Conservation (phyloP, 352 stramenopile genomes). For the Phytophthora macrochlamydospora region DNA sequence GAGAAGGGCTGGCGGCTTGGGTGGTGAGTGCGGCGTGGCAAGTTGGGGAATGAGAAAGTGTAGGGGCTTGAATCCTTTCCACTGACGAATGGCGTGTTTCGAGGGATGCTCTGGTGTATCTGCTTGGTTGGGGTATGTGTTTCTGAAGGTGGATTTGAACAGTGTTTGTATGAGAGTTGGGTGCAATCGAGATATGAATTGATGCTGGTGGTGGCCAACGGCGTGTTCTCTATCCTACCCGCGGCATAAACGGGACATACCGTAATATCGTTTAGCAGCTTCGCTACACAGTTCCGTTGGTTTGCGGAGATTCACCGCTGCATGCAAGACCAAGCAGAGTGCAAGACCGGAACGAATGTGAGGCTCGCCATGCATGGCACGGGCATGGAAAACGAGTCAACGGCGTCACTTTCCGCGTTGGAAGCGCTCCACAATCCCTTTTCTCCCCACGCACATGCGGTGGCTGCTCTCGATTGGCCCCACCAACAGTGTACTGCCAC, state of each 20-base stretch:
- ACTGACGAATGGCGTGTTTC: slow-evolving; percentile 31
- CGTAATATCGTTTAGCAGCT: slow-evolving; percentile 9
- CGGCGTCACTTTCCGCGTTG: slow-evolving; percentile 21
- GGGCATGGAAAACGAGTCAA: slow-evolving; percentile 8
- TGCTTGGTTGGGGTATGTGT: neutral
- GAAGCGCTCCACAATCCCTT: neutral
- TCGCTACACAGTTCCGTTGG: slow-evolving; percentile 1
- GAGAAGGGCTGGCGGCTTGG: slow-evolving; percentile 7
- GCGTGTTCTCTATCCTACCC: slow-evolving; percentile 16
- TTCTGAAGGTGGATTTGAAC: neutral
- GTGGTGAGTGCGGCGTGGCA: slow-evolving; percentile 9
- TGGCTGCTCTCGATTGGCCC: slow-evolving; percentile 21
- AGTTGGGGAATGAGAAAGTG: slow-evolving; percentile 29
- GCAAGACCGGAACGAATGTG: neutral
- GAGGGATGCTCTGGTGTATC: slow-evolving; percentile 3
- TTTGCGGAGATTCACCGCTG: slow-evolving; percentile 8
- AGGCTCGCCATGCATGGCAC: slow-evolving; percentile 9
- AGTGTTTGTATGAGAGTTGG: too few species aligned
- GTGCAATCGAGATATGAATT: too few species aligned
- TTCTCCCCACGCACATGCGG: slow-evolving; percentile 12
- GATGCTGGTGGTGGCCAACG: slow-evolving; percentile 9
- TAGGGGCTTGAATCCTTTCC: slow-evolving; percentile 14
- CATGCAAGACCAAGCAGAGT: neutral
- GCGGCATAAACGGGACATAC: slow-evolving; percentile 6
- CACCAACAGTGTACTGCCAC: neutral